phyloP scores from a whole-genome alignment of 805 yeast species.

The Candida coquimbonensis region DNA sequence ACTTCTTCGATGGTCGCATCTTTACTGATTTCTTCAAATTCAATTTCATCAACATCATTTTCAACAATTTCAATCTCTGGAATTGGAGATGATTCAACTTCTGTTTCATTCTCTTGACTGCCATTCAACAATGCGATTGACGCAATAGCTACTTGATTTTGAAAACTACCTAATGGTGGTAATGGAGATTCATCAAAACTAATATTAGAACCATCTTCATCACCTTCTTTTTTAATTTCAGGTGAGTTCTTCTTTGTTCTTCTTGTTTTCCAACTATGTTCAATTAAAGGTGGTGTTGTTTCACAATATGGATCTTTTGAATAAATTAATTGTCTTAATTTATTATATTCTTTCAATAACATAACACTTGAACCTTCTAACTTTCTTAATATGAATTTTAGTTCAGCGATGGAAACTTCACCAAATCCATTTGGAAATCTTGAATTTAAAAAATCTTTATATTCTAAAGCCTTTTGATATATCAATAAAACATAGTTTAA shows the following conservation, averaged over 20 bases:
- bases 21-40: too few relatives aligned
- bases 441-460: conserved; percentile 16
- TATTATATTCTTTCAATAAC: conserved; percentile 28
- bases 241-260: conserved; percentile 5
- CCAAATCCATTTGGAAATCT: conserved; percentile 9
- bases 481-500: conserved; percentile 16
- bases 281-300: conserved; percentile 22
- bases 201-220: not conserved
- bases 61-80: too few relatives aligned
- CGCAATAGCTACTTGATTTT: not conserved
- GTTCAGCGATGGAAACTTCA: conserved; percentile 13
- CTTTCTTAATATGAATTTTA: conserved; percentile 41
- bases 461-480: conserved; percentile 13
- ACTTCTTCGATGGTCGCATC: too few relatives aligned
- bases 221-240: not conserved
- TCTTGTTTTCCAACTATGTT: conserved; percentile 17
- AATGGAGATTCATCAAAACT: not conserved
- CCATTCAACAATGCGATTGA: not conserved
- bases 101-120: too few relatives aligned
- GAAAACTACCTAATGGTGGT: not conserved
- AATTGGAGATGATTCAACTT: too few relatives aligned
- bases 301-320: conserved; percentile 21
- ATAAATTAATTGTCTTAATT: conserved; percentile 22
- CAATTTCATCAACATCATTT: too few relatives aligned
- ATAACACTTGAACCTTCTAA: conserved; percentile 37